Evolutionary conservation across 202 grass and related monocot species (phyloP), one percentile per base, ranked within the genome.

Genomic region (Schoenoplectus tabernaemontani): DNA sequence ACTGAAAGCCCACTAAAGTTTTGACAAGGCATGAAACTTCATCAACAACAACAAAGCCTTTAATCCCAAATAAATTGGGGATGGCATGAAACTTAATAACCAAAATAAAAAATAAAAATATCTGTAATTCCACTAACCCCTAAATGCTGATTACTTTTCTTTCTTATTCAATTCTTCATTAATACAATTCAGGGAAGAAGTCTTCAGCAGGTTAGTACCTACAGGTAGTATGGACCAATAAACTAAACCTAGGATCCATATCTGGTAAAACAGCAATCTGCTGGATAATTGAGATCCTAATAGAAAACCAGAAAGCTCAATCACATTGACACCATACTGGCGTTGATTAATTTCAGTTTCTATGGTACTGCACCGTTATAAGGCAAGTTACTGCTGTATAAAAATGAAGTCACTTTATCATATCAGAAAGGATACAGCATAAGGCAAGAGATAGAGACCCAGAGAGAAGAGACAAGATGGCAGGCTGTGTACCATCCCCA

Each of bases 391-490:
- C 39, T 26, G 28, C 7, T 36, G 15, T 30, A 38, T 38, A 38
- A 64, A 36, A 38, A n/a, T 17, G 6, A 30, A 37, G 17, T 46
- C 22, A 51, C 53, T 17, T 73, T 48, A 59, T 70, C 58, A 6
- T 26, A 2, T 41, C 10, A 65, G n/a, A 71, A 20, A 90, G 91
- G 95, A 98, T 94, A 94, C 95, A 94, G n/a, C 95, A 98, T 22
- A 98, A 44, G 63, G 95, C 88, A 48, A 98, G 84, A 63, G 89
- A 98, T 19, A 98, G 54, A 6, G 95, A 89, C 23, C 95, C 95
- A 20, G 95, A 98, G 51, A 98, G 81, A 62, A 94, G 84, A 4
- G 91, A 94, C 0, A 86, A 75, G 0, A 68, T 85, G 54, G 79
- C 82, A 33, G 81, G 44, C 4, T 53, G 23, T 51, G 78, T 73